These are phyloP conservation scores for Eucommia ulmoides DNA, from an alignment of 257 asterid species.

Conservation along the genomic window DNA sequence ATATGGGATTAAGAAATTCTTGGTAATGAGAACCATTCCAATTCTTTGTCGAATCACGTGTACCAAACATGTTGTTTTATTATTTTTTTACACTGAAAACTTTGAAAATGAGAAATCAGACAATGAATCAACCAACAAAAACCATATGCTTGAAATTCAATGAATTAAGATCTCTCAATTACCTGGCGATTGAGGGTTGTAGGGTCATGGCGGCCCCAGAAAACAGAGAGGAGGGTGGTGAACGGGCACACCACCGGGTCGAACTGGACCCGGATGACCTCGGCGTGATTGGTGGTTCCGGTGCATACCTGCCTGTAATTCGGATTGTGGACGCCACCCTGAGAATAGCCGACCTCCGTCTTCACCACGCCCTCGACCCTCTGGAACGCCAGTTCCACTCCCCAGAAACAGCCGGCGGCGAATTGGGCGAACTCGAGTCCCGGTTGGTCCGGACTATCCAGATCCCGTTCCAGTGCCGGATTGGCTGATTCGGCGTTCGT, in stretches of 20 bases:
- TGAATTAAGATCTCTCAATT: too few relatives aligned
- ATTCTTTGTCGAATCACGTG: too few relatives aligned
- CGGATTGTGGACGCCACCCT: conserved; percentile 51
- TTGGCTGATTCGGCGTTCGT: conserved; percentile 19
- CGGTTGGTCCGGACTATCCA: conserved; percentile 26
- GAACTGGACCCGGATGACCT: conserved; percentile 57
- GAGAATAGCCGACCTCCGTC: conserved; percentile 82
- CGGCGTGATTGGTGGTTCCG: conserved; percentile 67
- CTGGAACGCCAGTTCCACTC: conserved; percentile 67
- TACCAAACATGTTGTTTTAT: too few relatives aligned
- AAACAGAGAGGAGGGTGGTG: conserved; percentile 43
- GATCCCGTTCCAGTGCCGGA: conserved; percentile 49
- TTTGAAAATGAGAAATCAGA: too few relatives aligned
- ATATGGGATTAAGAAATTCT: too few relatives aligned
- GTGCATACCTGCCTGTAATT: conserved; percentile 49
- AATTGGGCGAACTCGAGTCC: conserved; percentile 65
- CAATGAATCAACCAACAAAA: too few relatives aligned
- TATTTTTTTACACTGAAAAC: too few relatives aligned
- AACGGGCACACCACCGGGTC: conserved; percentile 57
- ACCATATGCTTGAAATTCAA: too few relatives aligned
- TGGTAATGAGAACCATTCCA: too few relatives aligned
- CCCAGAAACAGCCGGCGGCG: conserved; percentile 88
- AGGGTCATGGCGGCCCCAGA: conserved; percentile 73
- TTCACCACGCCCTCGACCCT: conserved; percentile 63
- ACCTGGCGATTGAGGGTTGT: conserved; percentile 80